Conservation (phyloP, 208 protist genomes). For the Leishmania amazonensis region DNA sequence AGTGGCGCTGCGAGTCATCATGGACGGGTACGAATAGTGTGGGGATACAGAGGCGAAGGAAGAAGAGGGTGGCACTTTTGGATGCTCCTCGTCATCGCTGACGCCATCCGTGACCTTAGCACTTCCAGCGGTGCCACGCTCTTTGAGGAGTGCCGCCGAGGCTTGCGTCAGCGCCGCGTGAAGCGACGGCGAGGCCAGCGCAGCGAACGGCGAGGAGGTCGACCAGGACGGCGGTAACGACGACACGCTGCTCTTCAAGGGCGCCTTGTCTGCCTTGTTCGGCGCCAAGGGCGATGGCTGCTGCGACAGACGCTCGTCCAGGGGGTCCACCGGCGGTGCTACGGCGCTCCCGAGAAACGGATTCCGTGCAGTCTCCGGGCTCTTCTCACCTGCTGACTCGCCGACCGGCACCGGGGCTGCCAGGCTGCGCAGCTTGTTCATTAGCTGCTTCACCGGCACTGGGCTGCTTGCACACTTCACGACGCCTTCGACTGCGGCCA, state of each 20-base stretch:
- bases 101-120: not conserved
- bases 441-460: constrained; percentile 10
- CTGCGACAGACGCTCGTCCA: not conserved
- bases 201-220: constrained; percentile 19
- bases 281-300: not conserved
- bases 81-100: not conserved
- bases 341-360: not conserved
- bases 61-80: not conserved
- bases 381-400: not conserved
- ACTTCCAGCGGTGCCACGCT: not conserved
- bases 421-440: constrained; percentile 26
- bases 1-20: constrained; percentile 9
- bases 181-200: constrained; percentile 20
- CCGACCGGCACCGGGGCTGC: constrained; percentile 24
- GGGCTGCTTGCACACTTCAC: not conserved
- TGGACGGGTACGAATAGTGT: not conserved
- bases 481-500: not conserved
- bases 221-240: constrained; percentile 28
- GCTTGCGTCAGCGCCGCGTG: constrained; percentile 8
- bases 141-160: not conserved
- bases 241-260: not conserved
- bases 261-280: not conserved
- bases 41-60: not conserved
- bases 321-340: not conserved
- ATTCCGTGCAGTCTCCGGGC: not conserved